phyloP scores from a whole-genome alignment of 2,329 filamentous ascomycete species.

The Apiospora koreana region DNA sequence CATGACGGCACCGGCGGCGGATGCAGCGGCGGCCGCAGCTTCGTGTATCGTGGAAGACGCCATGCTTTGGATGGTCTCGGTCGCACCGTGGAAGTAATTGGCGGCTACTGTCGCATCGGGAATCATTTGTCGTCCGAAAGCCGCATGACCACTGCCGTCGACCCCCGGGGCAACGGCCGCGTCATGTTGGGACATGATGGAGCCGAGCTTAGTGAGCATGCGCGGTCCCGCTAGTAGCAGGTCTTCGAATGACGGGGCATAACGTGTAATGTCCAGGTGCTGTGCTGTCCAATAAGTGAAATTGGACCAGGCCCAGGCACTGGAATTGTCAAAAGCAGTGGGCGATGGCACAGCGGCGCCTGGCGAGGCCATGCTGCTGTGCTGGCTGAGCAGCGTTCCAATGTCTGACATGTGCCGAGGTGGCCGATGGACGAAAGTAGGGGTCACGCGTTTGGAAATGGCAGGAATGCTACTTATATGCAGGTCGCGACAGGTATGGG shows the following conservation, averaged over 20 bases:
- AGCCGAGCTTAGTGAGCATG: slow-evolving; percentile 63
- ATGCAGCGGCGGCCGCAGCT: slow-evolving; percentile 38
- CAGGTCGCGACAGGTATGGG: slow-evolving; percentile 6
- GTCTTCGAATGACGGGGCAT: slow-evolving; percentile 67
- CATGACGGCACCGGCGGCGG: slow-evolving; percentile 36
- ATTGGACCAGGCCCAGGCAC: slow-evolving; percentile 55
- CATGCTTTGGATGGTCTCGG: slow-evolving; percentile 35
- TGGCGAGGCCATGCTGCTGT: slow-evolving; percentile 30
- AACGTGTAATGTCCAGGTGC: slow-evolving; percentile 55
- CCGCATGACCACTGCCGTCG: slow-evolving; percentile 40
- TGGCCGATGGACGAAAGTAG: slow-evolving; percentile 4
- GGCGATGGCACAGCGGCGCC: slow-evolving; percentile 29
- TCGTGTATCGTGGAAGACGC: neutral
- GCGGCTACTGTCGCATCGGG: slow-evolving; percentile 32
- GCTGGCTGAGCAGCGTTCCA: neutral
- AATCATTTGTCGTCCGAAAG: slow-evolving; percentile 37
- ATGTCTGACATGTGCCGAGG: slow-evolving; percentile 5
- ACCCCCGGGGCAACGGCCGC: slow-evolving; percentile 60
- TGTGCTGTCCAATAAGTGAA: slow-evolving; percentile 55
- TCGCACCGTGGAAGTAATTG: slow-evolving; percentile 43
- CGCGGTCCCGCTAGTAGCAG: slow-evolving; percentile 70
- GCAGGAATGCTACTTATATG: slow-evolving; percentile 6
- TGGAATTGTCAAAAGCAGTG: slow-evolving; percentile 41
- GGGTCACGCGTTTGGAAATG: neutral
- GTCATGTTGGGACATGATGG: slow-evolving; percentile 62